Percentiles rank a stretch among this genome's conserved stretches.
Evolutionary conservation across 2,329 filamentous ascomycete genomes (phyloP).

Genomic region (Drechslera avenae): DNA sequence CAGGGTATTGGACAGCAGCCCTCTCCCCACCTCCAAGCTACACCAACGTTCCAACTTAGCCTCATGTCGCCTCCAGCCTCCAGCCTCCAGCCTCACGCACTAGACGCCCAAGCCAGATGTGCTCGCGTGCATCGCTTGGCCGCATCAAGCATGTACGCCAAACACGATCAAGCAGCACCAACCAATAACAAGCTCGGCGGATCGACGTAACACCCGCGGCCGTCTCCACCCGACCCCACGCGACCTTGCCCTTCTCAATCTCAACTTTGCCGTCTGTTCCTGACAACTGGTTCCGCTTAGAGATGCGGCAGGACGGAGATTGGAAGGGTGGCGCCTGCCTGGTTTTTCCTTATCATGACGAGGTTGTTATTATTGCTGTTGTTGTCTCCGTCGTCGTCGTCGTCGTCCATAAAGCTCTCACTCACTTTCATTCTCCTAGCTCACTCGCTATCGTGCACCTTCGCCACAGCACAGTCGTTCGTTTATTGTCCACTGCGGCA

Average conservation of each 20-base stretch:
- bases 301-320: background rate
- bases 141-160: conserved; percentile 10
- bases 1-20: no score
- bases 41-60: no score
- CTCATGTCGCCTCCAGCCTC: no score
- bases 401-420: background rate
- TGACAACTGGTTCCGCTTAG: conserved; percentile 5
- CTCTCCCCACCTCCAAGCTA: no score
- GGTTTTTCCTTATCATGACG: background rate
- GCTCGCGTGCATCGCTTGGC: conserved; percentile 3
- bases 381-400: background rate
- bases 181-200: conserved; percentile 1
- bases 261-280: conserved; percentile 1
- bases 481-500: no score
- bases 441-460: background rate
- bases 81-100: no score
- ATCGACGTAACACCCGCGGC: conserved; percentile 1
- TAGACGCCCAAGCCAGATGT: no score
- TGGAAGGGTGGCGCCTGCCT: no score
- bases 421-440: background rate
- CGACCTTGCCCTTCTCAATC: background rate
- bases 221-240: background rate
- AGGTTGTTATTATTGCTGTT: background rate
- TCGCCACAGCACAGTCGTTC: background rate
- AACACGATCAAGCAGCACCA: conserved; percentile 2